These are phyloP conservation scores for Ceratocystis harringtonii DNA, from an alignment of 2,329 filamentous ascomycete species.

Conservation along the genomic window DNA sequence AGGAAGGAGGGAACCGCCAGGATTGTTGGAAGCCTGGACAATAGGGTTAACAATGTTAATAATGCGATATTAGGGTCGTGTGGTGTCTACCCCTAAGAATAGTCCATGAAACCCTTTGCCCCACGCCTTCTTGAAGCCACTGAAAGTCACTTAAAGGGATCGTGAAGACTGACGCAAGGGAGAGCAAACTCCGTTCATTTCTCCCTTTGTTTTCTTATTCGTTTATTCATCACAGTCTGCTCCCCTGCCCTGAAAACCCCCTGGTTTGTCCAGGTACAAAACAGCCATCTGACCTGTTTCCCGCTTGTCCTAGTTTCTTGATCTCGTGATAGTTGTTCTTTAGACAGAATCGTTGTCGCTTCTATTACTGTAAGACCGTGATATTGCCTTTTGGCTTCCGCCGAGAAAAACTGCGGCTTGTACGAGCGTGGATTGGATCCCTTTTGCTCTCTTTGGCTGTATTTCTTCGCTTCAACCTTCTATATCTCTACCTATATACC, in stretches of 20 bases:
- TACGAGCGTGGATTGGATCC: background rate
- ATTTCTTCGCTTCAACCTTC: background rate
- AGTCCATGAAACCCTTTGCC: slow-evolving; percentile 3
- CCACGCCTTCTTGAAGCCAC: background rate
- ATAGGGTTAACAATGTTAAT: background rate
- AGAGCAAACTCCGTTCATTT: background rate
- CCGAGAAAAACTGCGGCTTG: background rate
- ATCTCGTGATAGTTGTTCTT: slow-evolving; percentile 4
- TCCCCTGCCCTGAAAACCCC: background rate
- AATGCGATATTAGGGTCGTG: background rate
- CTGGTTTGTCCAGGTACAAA: background rate
- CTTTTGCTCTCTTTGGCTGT: background rate
- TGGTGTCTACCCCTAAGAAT: background rate
- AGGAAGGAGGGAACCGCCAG: background rate
- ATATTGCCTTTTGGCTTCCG: background rate
- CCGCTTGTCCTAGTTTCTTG: background rate
- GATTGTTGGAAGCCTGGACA: background rate
- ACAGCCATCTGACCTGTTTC: background rate
- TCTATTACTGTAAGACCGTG: background rate
- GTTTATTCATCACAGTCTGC: background rate
- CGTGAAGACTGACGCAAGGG: background rate
- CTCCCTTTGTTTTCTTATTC: background rate
- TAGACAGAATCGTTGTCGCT: background rate
- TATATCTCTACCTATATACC: background rate
- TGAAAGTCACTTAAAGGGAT: background rate